Evolutionary conservation across 2,329 filamentous ascomycete genomes (phyloP).

Genomic region (Botrytis byssoidea): DNA sequence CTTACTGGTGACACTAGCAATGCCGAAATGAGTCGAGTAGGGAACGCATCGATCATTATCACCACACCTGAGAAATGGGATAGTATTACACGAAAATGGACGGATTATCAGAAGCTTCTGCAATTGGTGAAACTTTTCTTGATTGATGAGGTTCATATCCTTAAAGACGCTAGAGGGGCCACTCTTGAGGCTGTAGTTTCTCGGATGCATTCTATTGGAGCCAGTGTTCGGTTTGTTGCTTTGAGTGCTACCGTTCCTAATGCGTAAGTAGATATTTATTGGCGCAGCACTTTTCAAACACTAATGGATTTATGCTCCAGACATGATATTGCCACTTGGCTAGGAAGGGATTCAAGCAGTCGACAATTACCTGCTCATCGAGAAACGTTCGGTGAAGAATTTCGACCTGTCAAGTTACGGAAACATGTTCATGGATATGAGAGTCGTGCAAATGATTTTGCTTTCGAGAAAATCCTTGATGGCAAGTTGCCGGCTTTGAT

Average conservation of each 20-base stretch:
- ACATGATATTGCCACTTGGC: constrained; percentile 75
- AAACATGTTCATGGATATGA: constrained; percentile 76
- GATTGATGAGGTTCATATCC: constrained; percentile 84
- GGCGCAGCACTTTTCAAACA: too few relatives aligned
- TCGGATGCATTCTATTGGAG: constrained; percentile 78
- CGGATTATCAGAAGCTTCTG: constrained; percentile 72
- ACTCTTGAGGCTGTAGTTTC: constrained; percentile 82
- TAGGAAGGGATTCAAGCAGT: constrained; percentile 63
- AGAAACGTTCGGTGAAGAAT: constrained; percentile 75
- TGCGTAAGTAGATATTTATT: constrained; percentile 42
- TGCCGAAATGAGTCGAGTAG: constrained; percentile 63
- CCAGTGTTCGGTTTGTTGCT: constrained; percentile 74
- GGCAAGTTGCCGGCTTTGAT: constrained; percentile 65
- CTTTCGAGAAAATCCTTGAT: constrained; percentile 70
- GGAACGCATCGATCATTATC: constrained; percentile 76
- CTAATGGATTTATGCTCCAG: neutral
- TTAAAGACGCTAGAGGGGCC: constrained; percentile 76
- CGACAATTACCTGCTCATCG: constrained; percentile 61
- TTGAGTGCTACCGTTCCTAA: constrained; percentile 84
- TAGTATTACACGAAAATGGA: constrained; percentile 83
- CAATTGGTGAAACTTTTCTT: constrained; percentile 75
- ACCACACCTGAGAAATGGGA: constrained; percentile 93
- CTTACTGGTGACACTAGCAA: constrained; percentile 79
- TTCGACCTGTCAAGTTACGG: constrained; percentile 72
- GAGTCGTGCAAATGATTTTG: constrained; percentile 64